phyloP scores from a whole-genome alignment of 2,329 filamentous ascomycete genomes.

The Colletotrichum neosansevieriae region DNA sequence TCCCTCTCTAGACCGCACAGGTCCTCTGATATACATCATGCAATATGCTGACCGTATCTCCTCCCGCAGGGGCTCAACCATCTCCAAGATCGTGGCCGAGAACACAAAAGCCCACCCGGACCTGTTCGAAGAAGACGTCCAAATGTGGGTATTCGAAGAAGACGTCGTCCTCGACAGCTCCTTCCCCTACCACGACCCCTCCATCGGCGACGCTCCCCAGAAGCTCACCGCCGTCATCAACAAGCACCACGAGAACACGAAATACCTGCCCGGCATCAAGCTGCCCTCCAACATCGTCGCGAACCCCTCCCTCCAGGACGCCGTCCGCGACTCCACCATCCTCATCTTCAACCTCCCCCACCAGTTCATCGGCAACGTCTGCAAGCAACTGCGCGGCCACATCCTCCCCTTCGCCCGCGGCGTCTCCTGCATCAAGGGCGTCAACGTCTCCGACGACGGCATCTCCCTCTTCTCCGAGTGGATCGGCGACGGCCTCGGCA shows the following conservation, averaged over 20 bases:
- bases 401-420: conserved; percentile 93
- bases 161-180: conserved; percentile 79
- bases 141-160: conserved; percentile 99
- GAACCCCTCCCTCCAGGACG: conserved; percentile 82
- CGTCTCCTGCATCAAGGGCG: conserved; percentile 98
- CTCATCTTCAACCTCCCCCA: conserved; percentile 97
- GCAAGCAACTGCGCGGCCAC: conserved; percentile 85
- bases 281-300: conserved; percentile 87
- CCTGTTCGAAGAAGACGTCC: conserved; percentile 88
- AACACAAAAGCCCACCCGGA: conserved; percentile 83
- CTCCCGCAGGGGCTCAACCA: conserved; percentile 84
- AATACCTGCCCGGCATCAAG: conserved; percentile 91
- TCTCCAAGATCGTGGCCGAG: conserved; percentile 96
- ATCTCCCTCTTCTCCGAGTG: conserved; percentile 94
- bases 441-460: conserved; percentile 88
- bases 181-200: conserved; percentile 78
- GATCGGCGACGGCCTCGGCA: conserved; percentile 90
- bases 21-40: background rate
- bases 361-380: conserved; percentile 92
- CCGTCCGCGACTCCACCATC: conserved; percentile 87
- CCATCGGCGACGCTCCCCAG: conserved; percentile 74
- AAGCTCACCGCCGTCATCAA: conserved; percentile 96
- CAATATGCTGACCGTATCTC: conserved; percentile 11
- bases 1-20: background rate
- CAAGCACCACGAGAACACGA: conserved; percentile 92